Base-by-base conservation (phyloP, 495 filamentous ascomycete species). In the Lasiosphaeria ovina region DNA sequence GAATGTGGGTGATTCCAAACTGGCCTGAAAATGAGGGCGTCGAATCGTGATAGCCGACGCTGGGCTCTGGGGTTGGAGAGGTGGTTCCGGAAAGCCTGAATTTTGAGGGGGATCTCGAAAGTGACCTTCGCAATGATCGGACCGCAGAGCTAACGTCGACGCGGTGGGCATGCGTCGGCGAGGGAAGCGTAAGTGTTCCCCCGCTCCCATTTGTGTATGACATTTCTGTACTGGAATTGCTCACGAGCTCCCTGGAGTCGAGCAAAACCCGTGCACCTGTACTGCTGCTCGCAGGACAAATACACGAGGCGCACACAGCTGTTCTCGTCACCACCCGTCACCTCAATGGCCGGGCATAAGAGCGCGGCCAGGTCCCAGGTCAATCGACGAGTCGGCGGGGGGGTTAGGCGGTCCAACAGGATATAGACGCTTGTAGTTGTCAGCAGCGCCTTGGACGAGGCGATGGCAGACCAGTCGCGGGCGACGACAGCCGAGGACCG, bases 21-120 rank as follows among this genome's bases (percentile, higher is more conserved):
- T 42, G 64, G 7, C 48, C 55, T 1, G 54, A 31, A n/a, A 51
- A 45, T 9, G 64, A 50, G 16, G 62, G 52, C 9, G 63, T 63
- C 11, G 60, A 63, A 36, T 61, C 62, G 10, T 52, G 58, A 10
- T 62, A 63, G 47, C 16, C 47, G 51, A 48, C 17, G 6, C 62
- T 49, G 12, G 48, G 14, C 3, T 58, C 35, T 17, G 64, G 51
- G 24, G 58, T 31, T 17, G 66, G 54, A 1, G 64, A 59, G 6
- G 61, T 33, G 6, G 52, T 48, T 8, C 61, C 49, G 35, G 85
- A 75, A 33, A 93, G 72, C 40, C 82, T 83, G 65, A 92, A 90
- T 69, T 92, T 95, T 8, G 92, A 95, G 9, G 92, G 92, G 9
- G 92, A 96, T 50, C 90, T 81, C 34, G 91, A 95, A 51, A 97